Base-by-base conservation (phyloP, 257 asterid genomes). In the Penstemon barbatus region DNA sequence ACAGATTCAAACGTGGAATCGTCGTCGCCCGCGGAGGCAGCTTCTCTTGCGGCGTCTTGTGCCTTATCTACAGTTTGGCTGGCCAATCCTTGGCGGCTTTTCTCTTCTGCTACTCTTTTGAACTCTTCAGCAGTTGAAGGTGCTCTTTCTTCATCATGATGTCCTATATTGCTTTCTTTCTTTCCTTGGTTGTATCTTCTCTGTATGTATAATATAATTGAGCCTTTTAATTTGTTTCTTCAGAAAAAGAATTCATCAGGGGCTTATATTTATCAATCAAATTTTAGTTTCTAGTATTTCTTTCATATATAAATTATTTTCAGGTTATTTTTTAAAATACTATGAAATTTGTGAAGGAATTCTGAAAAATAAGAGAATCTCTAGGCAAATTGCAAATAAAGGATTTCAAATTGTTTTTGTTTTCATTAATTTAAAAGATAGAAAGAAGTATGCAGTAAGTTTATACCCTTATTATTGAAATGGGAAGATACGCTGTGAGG, bases 111-210 rank as follows among this genome's bases (percentile, higher is more conserved):
- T 0, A 78, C 79, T 56, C 79, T 78, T 48, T 70, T 8, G 66
- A 78, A 78, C 72, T 78, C 79, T 44, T 78, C 66, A 0, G 79
- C 83, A 0, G 74, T 78, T 1, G 83, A 70, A 40, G 77, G 79
- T 13, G 83, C 83, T 56, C 82, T 78, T 63, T 77, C 73, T 62
- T 74, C 69, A 7, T 63, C 72, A 9, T 50, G 70, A 9, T 50
- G 70, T 38, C 58, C 72, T 3, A 4, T 40, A 38, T 8, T 37
- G 56, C 57, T 40, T 57, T 61, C 78, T 64, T 57, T 68, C 41
- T 66, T 64, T 12, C 57, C 64, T 18, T 67, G 61, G 6, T 2
- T 37, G 66, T 39, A 71, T 53, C 18, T 1, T 49, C 57, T 59
- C 76, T 71, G 25, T 55, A 25, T 25, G 33, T 25, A 25, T 25